These are phyloP conservation scores for Striga hermonthica DNA, from an alignment of 305 asterid genomes.

Conservation along the genomic window DNA sequence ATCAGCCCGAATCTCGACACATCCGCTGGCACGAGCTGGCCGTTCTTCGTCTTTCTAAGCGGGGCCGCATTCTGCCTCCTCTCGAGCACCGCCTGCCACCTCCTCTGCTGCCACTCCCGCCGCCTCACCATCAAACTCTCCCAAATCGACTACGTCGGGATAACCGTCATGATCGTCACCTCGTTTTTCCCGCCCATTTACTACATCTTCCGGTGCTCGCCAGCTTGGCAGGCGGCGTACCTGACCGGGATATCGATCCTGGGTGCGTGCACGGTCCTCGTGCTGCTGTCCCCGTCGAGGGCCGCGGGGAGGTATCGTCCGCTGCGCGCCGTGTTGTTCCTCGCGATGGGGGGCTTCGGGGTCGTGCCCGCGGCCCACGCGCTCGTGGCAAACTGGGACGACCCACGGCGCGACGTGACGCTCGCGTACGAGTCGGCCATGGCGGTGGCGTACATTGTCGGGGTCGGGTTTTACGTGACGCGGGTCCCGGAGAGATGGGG, in stretches of 20 bases:
- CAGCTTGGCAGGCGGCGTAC: conserved; percentile 76
- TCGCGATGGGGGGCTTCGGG: conserved; percentile 78
- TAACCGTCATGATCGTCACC: conserved; percentile 84
- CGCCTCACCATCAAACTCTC: conserved; percentile 47
- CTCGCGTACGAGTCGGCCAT: conserved; percentile 61
- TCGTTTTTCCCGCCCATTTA: conserved; percentile 90
- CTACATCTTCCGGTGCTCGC: conserved; percentile 87
- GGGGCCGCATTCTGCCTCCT: conserved; percentile 91
- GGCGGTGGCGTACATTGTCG: conserved; percentile 66
- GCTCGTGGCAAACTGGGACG: conserved; percentile 57
- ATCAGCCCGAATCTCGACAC: conserved; percentile 52
- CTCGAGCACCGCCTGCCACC: conserved; percentile 77
- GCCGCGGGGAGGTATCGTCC: conserved; percentile 60
- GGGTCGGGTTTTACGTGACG: conserved; percentile 57
- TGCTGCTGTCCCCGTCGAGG: conserved; percentile 66
- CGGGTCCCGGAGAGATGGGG: conserved; percentile 83
- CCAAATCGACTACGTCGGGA: conserved; percentile 79
- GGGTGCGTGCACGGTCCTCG: conserved; percentile 58
- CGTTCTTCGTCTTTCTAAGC: conserved; percentile 62
- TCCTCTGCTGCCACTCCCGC: conserved; percentile 79
- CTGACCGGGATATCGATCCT: conserved; percentile 62
- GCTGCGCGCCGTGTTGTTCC: conserved; percentile 60
- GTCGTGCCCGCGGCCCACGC: conserved; percentile 77
- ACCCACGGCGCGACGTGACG: conserved; percentile 54
- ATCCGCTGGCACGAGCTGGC: conserved; percentile 54